Evolutionary conservation across 106 monocot species (phyloP).

Genomic region (Acanthochlamys bracteata): DNA sequence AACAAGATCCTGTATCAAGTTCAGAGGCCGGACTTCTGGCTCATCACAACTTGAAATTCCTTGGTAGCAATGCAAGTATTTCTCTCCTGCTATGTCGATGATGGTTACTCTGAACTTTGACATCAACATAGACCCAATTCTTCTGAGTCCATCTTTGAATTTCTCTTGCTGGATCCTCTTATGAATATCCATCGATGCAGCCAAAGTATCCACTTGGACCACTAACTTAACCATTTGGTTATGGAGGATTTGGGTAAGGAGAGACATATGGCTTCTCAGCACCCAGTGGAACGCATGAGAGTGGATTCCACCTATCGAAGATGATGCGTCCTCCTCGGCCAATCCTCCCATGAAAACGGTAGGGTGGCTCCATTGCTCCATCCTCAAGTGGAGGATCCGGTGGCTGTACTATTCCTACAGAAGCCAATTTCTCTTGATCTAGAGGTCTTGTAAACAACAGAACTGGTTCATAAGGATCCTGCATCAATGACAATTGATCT

Average conservation of each 20-base stretch:
- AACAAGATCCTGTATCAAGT: too few species aligned
- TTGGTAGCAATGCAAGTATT: too few species aligned
- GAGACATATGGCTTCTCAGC: conserved; percentile 6
- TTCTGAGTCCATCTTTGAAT: too few species aligned
- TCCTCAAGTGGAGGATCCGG: conserved; percentile 61
- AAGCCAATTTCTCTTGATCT: conserved; percentile 54
- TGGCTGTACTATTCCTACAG: conserved; percentile 50
- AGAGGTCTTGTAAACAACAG: conserved; percentile 68
- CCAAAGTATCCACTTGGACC: background rate
- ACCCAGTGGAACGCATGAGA: conserved; percentile 26
- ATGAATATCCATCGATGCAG: background rate
- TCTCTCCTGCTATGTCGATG: too few species aligned
- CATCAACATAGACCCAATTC: too few species aligned
- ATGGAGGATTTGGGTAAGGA: conserved; percentile 16
- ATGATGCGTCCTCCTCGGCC: conserved; percentile 92
- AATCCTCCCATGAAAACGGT: conserved; percentile 62
- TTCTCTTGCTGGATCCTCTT: background rate
- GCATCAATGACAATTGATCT: conserved; percentile 9
- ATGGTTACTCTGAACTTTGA: too few species aligned
- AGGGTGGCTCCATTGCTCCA: conserved; percentile 39
- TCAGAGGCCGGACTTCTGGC: background rate
- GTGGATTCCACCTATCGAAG: conserved; percentile 72
- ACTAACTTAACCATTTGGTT: conserved; percentile 39
- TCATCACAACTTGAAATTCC: background rate
- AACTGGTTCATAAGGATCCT: conserved; percentile 70